A percentile compares a stretch with the other conserved stretches of the same genome.
These are phyloP conservation scores for Nyctanthes arbortristis DNA, from an alignment of 257 asterid genomes.

Conservation along the genomic window DNA sequence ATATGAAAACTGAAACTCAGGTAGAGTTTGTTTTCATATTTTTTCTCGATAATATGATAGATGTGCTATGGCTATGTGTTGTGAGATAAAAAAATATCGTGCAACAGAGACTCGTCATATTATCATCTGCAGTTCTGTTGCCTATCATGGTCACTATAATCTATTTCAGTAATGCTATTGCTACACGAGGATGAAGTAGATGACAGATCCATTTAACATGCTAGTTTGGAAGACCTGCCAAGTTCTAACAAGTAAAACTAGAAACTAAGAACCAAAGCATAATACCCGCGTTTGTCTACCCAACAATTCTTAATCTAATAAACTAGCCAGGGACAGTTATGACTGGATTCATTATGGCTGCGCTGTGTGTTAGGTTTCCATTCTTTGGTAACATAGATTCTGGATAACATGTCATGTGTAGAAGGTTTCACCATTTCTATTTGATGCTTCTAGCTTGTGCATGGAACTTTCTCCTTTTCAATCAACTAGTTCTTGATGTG, in stretches of 20 bases:
- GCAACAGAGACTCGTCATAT: not conserved
- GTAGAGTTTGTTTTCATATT: constrained; percentile 36
- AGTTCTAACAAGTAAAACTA: not conserved
- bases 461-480: not conserved
- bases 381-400: not conserved
- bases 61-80: not conserved
- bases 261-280: not conserved
- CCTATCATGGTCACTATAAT: not conserved
- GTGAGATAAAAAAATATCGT: not conserved
- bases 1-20: constrained; percentile 67
- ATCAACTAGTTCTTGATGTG: not conserved
- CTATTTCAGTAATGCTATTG: not conserved
- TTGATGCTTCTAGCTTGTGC: not conserved
- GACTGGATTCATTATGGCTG: not conserved
- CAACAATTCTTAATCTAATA: constrained; percentile 8
- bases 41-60: constrained; percentile 5
- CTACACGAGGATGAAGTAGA: not conserved
- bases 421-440: not conserved
- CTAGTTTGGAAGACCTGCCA: not conserved
- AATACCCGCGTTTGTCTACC: constrained; percentile 7
- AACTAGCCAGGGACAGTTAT: not conserved
- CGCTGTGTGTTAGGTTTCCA: not conserved
- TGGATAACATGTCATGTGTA: not conserved
- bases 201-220: not conserved
- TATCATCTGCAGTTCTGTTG: not conserved